phyloP scores from a whole-genome alignment of 2,329 filamentous ascomycete species.

The Ophiostoma angusticollis region DNA sequence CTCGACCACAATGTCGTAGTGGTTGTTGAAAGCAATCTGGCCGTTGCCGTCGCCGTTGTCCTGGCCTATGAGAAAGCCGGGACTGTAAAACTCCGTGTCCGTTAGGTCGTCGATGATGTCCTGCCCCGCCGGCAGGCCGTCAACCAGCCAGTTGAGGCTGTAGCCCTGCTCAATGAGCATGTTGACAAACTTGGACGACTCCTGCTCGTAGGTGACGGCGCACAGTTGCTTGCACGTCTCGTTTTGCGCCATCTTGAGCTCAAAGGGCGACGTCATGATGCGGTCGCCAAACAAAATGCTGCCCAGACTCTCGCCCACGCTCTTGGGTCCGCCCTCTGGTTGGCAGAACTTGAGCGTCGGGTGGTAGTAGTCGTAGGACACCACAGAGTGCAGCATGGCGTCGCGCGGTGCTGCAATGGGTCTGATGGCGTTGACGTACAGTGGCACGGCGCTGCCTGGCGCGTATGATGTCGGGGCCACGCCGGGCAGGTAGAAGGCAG shows the following conservation, averaged over 20 bases:
- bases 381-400: constrained; percentile 75
- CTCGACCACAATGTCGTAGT: constrained; percentile 88
- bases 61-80: constrained; percentile 71
- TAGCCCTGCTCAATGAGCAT: constrained; percentile 71
- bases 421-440: constrained; percentile 87
- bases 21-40: constrained; percentile 67
- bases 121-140: constrained; percentile 85
- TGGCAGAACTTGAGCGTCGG: constrained; percentile 77
- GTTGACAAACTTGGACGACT: constrained; percentile 68
- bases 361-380: constrained; percentile 95
- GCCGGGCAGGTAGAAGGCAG: constrained; percentile 90
- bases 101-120: constrained; percentile 64
- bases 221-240: constrained; percentile 80
- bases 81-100: constrained; percentile 71
- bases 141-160: constrained; percentile 90
- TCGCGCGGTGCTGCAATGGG: constrained; percentile 68
- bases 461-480: constrained; percentile 91
- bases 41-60: constrained; percentile 38
- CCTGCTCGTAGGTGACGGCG: constrained; percentile 47
- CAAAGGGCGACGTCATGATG: constrained; percentile 88
- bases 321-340: constrained; percentile 61
- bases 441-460: constrained; percentile 62
- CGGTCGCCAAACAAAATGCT: constrained; percentile 96
- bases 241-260: constrained; percentile 75
- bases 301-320: constrained; percentile 78